Evolutionary conservation across 2,329 filamentous ascomycete species (phyloP).

Genomic region (Tolypocladium paradoxum): DNA sequence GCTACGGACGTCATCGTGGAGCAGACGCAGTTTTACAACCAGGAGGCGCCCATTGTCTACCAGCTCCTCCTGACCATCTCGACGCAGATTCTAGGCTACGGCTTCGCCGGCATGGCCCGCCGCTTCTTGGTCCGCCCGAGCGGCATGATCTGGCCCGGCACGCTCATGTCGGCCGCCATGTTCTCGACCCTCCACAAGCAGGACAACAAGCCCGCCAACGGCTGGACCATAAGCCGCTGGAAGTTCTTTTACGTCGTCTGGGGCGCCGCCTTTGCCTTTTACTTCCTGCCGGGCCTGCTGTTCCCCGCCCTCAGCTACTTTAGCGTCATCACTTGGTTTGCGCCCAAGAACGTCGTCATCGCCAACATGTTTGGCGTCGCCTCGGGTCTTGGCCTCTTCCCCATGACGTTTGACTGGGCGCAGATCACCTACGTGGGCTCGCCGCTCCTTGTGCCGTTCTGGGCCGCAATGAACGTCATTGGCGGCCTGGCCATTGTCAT

Average conservation of each 20-base stretch:
- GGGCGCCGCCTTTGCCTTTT: constrained; percentile 62
- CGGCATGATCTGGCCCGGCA: constrained; percentile 87
- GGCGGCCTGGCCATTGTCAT: constrained; percentile 71
- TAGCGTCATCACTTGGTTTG: constrained; percentile 81
- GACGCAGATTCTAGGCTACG: constrained; percentile 77
- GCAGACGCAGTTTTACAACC: constrained; percentile 81
- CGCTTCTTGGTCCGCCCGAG: constrained; percentile 75
- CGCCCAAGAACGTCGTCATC: constrained; percentile 74
- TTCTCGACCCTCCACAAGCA: constrained; percentile 78
- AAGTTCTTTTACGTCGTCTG: constrained; percentile 74
- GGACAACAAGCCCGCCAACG: constrained; percentile 70
- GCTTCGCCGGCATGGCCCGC: constrained; percentile 72
- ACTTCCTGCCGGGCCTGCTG: constrained; percentile 73
- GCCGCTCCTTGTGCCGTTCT: constrained; percentile 72
- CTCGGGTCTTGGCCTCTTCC: constrained; percentile 76
- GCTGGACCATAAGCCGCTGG: constrained; percentile 74
- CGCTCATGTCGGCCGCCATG: constrained; percentile 81
- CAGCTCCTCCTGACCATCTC: constrained; percentile 76
- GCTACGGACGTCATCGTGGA: constrained; percentile 85
- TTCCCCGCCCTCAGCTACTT: constrained; percentile 83
- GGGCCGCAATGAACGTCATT: constrained; percentile 77
- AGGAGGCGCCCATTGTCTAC: constrained; percentile 65
- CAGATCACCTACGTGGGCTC: constrained; percentile 84
- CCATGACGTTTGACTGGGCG: constrained; percentile 84
- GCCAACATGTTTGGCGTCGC: constrained; percentile 78